These are phyloP conservation scores for Mycena rosella DNA, from an alignment of 768 basidiomycete genomes.

Conservation along the genomic window DNA sequence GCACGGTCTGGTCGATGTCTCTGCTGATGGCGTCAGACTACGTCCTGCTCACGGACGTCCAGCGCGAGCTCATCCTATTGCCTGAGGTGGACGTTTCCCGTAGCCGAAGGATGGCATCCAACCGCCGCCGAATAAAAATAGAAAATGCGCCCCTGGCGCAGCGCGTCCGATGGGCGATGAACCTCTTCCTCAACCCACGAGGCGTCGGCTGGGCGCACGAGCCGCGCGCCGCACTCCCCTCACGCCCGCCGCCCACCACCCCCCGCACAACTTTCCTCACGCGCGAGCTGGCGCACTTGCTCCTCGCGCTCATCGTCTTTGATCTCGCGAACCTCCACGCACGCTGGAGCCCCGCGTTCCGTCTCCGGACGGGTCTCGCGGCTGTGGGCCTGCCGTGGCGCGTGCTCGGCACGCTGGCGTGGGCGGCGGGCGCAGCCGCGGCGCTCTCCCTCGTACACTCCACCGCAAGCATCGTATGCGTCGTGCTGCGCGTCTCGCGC, in stretches of 20 bases:
- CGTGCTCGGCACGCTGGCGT: slow-evolving; percentile 13
- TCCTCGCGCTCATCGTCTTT: slow-evolving; percentile 6
- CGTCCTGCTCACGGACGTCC: slow-evolving; percentile 33
- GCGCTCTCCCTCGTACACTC: slow-evolving; percentile 1
- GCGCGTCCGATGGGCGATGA: slow-evolving; percentile 26
- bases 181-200: slow-evolving; percentile 11
- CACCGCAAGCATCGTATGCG: slow-evolving; percentile 2
- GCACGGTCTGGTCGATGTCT: slow-evolving; percentile 18
- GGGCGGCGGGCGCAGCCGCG: background rate
- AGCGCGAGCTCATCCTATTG: slow-evolving; percentile 21
- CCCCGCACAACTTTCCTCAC: slow-evolving; percentile 14
- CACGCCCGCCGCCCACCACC: slow-evolving; percentile 9
- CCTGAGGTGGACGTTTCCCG: background rate
- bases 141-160: slow-evolving; percentile 6
- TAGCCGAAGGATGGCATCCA: background rate
- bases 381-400: slow-evolving; percentile 19
- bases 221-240: background rate
- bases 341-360: slow-evolving; percentile 29
- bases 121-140: background rate
- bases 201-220: slow-evolving; percentile 31
- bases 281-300: background rate
- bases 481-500: too few relatives aligned
- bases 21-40: slow-evolving; percentile 30
- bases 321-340: slow-evolving; percentile 28
- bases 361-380: slow-evolving; percentile 11